Base-by-base conservation (phyloP, 2,329 filamentous ascomycete genomes). In the Talaromyces sp. region DNA sequence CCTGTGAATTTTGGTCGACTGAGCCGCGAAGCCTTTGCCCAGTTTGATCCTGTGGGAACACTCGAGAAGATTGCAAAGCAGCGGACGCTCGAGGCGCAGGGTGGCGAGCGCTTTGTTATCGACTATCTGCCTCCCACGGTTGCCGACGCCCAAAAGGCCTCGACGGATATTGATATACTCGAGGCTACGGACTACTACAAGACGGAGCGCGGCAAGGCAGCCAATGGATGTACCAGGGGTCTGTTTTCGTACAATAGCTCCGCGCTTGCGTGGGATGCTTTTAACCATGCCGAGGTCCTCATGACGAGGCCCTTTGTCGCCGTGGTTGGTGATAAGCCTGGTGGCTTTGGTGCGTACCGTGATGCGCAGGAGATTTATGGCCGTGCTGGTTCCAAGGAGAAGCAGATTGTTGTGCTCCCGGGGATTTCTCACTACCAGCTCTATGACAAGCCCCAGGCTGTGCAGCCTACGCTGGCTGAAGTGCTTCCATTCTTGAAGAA, bases 301-400 rank as follows among this genome's bases (percentile, higher is more conserved):
- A 66, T 67, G 65, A 66, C 65, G 2, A 32, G 44, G 6, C 65
- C 65, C 4, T 57, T 67, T 25, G 59, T 66, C 33, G 65, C 53
- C 10, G 64, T 67, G 17, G 60, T 61, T 32, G 65, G 65, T 36
- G 64, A 64, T 28, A 59, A 54, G 4, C 53, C 58, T 22, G 65
- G 65, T 8, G 60, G 55, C 25, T 67, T 67, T 27, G 65, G 65
- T 39, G 65, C 65, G 19, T 67, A 65, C 59, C 65, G 65, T 51
- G 65, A 67, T 58, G 65, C 63, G 22, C 27, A 61, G 3, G 65
- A 67, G 39, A 67, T 67, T 22, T 54, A 67, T 53, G 60, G 57
- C 5, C 63, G 65, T 4, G 65, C 65, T 15, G 65, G 47, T 10
- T 66, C 65, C 15, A 60, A 61, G 59, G 65, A 67, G 39, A 67